phyloP scores from a whole-genome alignment of 176 grass and related monocot genomes.

The Lolium perenne region DNA sequence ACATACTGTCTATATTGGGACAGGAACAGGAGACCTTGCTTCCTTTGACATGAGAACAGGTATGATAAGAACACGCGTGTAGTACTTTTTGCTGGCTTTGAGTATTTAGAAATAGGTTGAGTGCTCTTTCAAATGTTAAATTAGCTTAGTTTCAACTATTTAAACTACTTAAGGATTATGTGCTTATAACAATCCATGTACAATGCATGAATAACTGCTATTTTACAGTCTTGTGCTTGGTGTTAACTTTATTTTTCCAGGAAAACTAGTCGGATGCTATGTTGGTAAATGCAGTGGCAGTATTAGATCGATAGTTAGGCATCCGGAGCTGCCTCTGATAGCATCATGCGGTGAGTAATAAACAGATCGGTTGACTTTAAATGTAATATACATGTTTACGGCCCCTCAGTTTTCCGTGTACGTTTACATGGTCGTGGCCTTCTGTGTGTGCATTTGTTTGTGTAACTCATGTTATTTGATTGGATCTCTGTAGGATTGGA shows the following conservation, averaged over 20 bases:
- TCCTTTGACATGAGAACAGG: slow-evolving; percentile 96
- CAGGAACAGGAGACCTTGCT: slow-evolving; percentile 83
- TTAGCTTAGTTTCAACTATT: not conserved
- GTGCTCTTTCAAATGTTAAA: slow-evolving; percentile 1
- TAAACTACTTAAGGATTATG: not conserved
- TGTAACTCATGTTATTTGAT: slow-evolving; percentile 21
- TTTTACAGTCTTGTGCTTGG: not conserved
- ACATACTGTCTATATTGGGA: slow-evolving; percentile 87
- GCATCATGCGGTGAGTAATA: slow-evolving; percentile 87
- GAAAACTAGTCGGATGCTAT: slow-evolving; percentile 89
- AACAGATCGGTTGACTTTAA: not conserved
- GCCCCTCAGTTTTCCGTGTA: not conserved
- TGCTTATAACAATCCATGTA: not conserved
- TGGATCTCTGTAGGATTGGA: slow-evolving; percentile 70
- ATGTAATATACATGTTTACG: not conserved
- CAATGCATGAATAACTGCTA: not conserved
- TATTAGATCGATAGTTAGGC: slow-evolving; percentile 92
- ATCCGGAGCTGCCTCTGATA: slow-evolving; percentile 80
- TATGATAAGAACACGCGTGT: slow-evolving; percentile 29
- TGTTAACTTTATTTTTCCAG: slow-evolving; percentile 47
- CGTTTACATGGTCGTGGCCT: not conserved
- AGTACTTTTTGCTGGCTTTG: not conserved
- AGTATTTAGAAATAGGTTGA: slow-evolving; percentile 12
- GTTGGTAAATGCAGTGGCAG: slow-evolving; percentile 95
- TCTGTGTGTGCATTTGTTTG: slow-evolving; percentile 18